Conservation (phyloP, 352 stramenopile genomes). For the Phytophthora syringae region DNA sequence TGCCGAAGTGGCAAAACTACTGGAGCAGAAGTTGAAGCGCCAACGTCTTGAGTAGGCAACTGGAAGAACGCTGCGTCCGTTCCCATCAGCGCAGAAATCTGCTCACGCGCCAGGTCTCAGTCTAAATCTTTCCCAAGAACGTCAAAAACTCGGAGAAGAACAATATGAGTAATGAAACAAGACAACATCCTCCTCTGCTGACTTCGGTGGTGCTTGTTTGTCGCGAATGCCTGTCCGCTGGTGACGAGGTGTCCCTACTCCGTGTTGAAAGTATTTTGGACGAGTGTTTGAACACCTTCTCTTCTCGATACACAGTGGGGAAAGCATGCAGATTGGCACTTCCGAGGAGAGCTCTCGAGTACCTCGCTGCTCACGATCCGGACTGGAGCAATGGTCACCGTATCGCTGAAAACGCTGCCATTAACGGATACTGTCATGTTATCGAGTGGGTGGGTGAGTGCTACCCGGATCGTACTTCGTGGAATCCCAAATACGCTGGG, state of each 20-base stretch:
- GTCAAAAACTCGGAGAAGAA: no score
- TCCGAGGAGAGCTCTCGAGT: constrained; percentile 11
- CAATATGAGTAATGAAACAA: background rate
- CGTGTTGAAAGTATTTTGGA: constrained; percentile 4
- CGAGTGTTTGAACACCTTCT: constrained; percentile 17
- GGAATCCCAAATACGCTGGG: constrained; percentile 3
- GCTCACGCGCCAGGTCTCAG: constrained; percentile 6
- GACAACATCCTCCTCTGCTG: constrained; percentile 7
- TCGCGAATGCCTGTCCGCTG: constrained; percentile 9
- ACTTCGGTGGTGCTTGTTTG: constrained; percentile 18
- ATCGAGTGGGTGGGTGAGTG: constrained; percentile 20
- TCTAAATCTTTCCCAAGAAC: constrained; percentile 12
- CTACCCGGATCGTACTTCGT: constrained; percentile 17
- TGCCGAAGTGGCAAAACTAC: constrained; percentile 7
- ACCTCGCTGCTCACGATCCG: constrained; percentile 19
- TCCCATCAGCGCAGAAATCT: constrained; percentile 16
- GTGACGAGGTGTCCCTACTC: background rate
- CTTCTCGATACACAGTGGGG: constrained; percentile 9
- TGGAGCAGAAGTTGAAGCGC: constrained; percentile 28
- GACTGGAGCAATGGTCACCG: constrained; percentile 13
- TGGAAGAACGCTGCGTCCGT: no score
- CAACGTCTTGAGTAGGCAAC: constrained; percentile 20
- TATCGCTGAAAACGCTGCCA: constrained; percentile 17
- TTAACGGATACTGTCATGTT: constrained; percentile 15
- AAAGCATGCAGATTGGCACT: constrained; percentile 9